phyloP scores from a whole-genome alignment of 768 basidiomycete genomes.

The Naematelia aurantialba region DNA sequence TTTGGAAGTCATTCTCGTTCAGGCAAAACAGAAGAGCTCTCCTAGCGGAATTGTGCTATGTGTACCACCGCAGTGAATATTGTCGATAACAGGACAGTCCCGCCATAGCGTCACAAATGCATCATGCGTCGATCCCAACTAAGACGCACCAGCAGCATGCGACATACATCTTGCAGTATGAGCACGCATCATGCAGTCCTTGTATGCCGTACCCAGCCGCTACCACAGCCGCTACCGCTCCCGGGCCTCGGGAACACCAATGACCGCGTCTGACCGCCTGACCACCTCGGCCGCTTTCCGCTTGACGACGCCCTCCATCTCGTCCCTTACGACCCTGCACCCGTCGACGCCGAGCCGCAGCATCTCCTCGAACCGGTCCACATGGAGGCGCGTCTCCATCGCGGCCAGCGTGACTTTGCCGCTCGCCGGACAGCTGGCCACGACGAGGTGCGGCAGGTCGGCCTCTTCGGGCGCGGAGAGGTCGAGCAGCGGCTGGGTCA shows the following conservation, averaged over 20 bases:
- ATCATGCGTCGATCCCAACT: too few species aligned
- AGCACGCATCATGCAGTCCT: too few species aligned
- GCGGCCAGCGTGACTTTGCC: constrained; percentile 79
- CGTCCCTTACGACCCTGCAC: constrained; percentile 68
- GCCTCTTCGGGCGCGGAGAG: constrained; percentile 84
- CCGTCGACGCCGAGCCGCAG: constrained; percentile 74
- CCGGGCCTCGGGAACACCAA: neutral
- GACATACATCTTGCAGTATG: too few species aligned
- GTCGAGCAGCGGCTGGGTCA: constrained; percentile 68
- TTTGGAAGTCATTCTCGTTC: too few species aligned
- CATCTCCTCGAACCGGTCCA: constrained; percentile 87
- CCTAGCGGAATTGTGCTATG: too few species aligned
- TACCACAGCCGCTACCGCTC: neutral
- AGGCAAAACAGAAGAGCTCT: too few species aligned
- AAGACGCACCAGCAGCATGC: too few species aligned
- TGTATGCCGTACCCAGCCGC: too few species aligned
- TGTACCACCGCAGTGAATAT: too few species aligned
- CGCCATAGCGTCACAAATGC: too few species aligned
- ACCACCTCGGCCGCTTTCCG: constrained; percentile 63
- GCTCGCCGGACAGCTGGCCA: constrained; percentile 85
- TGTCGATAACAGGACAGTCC: too few species aligned
- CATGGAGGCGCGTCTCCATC: constrained; percentile 90
- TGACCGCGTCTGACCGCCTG: constrained; percentile 51
- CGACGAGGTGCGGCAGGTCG: constrained; percentile 79
- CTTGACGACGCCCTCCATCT: constrained; percentile 74